Percentiles rank a stretch among this genome's conserved stretches.
Conservation (phyloP, 176 grass and related monocot species). For the Bromus sterilis region DNA sequence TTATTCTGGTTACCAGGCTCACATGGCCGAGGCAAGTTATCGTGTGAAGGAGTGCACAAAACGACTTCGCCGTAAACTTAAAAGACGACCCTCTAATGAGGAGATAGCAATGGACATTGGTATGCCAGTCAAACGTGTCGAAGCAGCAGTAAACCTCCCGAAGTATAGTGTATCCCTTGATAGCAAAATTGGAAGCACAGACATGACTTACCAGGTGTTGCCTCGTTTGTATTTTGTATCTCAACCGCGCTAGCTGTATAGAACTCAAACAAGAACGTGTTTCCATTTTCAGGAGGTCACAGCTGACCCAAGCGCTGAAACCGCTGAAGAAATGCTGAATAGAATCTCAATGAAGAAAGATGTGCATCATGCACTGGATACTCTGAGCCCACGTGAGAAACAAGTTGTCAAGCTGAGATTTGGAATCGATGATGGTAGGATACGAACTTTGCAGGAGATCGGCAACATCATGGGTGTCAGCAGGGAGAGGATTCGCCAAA, state of each 20-base stretch:
- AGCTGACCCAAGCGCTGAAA: slow-evolving; percentile 63
- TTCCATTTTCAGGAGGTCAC: slow-evolving; percentile 66
- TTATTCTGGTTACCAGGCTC: slow-evolving; percentile 26
- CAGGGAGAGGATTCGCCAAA: slow-evolving; percentile 85
- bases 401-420: slow-evolving; percentile 64
- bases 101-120: slow-evolving; percentile 64
- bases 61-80: slow-evolving; percentile 37
- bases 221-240: neutral
- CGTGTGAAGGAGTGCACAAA: slow-evolving; percentile 61
- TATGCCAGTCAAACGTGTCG: slow-evolving; percentile 58
- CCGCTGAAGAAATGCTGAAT: slow-evolving; percentile 70
- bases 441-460: slow-evolving; percentile 86
- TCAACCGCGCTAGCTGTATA: neutral
- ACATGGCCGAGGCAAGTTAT: slow-evolving; percentile 72
- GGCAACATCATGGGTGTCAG: slow-evolving; percentile 72
- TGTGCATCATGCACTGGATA: slow-evolving; percentile 60
- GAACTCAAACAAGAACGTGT: neutral
- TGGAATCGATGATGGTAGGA: slow-evolving; percentile 62
- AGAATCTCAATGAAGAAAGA: slow-evolving; percentile 64
- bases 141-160: slow-evolving; percentile 52
- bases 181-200: slow-evolving; percentile 56
- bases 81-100: slow-evolving; percentile 48
- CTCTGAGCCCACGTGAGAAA: slow-evolving; percentile 47
- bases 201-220: slow-evolving; percentile 58
- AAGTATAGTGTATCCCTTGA: slow-evolving; percentile 66